Evolutionary conservation across 31 red algal species (phyloP), one percentile per base, ranked within the genome.

Genomic region (Asparagopsis taxiformis): DNA sequence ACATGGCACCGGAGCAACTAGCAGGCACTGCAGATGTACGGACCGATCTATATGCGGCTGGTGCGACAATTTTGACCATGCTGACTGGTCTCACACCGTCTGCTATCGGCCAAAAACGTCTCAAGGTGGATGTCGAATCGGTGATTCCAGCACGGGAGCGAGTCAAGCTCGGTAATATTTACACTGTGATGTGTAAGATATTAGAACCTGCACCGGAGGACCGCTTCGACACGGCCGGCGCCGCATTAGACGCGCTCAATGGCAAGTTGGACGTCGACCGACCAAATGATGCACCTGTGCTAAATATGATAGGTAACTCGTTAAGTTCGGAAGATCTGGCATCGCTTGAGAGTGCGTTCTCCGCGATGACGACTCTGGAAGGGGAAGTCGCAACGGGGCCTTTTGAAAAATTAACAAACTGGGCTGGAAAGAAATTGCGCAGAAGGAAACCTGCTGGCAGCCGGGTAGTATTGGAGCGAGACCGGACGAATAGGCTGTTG

Each of bases 1-100:
- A 80, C 59, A 89, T 89, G 85, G 62, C 85, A 25, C 85, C 85
- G 28, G 85, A 89, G 28, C 73, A 78, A 39, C 69, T 80, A 28
- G 31, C 58, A 1, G 85, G 85, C 21, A 31, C 33, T 29, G 74
- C 53, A 23, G 76, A 79, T 29, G 74, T 72, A 24, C 75, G 75
- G 2, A 61, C 63, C 25, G 85, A 89, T 59, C 31, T 89, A 41
- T 89, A 89, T 52, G 85, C 66, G 19, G 62, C 68, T 8, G 82
- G 55, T n/a, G 82, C 82, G 10, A 86, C 82, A 30, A 62, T 86
- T 33, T 52, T 86, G 22, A 38, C 41, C 20, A 74, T 74, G 71
- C 21, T 76, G 11, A 76, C 59, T 0, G 37, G 70, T 30, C 62
- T 49, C 8, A 15, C 61, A 33, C 82, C 71, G 23, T 54, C 69